A percentile compares a stretch with the other conserved stretches of the same genome.
phyloP scores from a whole-genome alignment of 2,329 filamentous ascomycete genomes.

The Diaporthe citrichinensis region DNA sequence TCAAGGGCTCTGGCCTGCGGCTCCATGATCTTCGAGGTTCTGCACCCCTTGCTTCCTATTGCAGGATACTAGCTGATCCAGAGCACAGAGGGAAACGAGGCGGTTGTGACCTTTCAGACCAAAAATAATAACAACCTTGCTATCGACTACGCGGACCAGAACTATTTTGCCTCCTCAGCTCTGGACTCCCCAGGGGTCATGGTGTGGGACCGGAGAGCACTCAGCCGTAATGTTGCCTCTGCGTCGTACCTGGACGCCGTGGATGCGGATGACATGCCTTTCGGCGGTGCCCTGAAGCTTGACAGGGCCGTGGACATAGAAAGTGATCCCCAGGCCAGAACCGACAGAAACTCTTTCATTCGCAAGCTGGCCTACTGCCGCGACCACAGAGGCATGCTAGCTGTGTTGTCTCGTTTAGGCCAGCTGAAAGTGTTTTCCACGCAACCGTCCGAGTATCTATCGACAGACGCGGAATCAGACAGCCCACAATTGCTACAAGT shows the following conservation, averaged over 20 bases:
- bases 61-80: slow-evolving; percentile 2
- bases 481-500: slow-evolving; percentile 73
- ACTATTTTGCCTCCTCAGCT: slow-evolving; percentile 87
- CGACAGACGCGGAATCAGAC: slow-evolving; percentile 55
- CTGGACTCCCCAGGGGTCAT: slow-evolving; percentile 81
- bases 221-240: slow-evolving; percentile 65
- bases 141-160: slow-evolving; percentile 84
- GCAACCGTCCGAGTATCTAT: slow-evolving; percentile 63
- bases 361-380: slow-evolving; percentile 74
- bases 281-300: slow-evolving; percentile 72
- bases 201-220: slow-evolving; percentile 83
- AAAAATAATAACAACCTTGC: slow-evolving; percentile 80
- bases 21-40: slow-evolving; percentile 85
- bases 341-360: slow-evolving; percentile 71
- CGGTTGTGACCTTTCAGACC: slow-evolving; percentile 73
- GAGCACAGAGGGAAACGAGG: slow-evolving; percentile 47
- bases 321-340: slow-evolving; percentile 59
- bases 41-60: slow-evolving; percentile 18
- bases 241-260: slow-evolving; percentile 69
- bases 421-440: slow-evolving; percentile 74
- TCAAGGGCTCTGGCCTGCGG: slow-evolving; percentile 80
- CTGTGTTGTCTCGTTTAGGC: slow-evolving; percentile 73
- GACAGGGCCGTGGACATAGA: slow-evolving; percentile 71
- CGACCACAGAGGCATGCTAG: slow-evolving; percentile 72
- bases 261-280: slow-evolving; percentile 73